phyloP scores from a whole-genome alignment of 768 basidiomycete genomes.

The Rhizopogon sp. region DNA sequence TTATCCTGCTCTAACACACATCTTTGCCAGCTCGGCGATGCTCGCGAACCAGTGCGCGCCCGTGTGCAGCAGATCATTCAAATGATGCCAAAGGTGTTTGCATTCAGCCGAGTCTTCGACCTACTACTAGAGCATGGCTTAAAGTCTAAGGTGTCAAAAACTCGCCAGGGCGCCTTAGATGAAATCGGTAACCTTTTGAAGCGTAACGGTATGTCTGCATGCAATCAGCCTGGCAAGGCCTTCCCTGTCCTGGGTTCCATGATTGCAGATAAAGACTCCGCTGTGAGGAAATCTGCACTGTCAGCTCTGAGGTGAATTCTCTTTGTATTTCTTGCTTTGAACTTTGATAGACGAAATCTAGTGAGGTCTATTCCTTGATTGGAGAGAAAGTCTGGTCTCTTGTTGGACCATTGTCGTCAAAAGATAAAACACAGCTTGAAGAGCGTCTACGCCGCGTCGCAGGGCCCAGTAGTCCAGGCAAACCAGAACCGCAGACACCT shows the following conservation, averaged over 20 bases:
- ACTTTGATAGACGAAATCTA: slow-evolving; percentile 24
- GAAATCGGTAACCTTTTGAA: slow-evolving; percentile 75
- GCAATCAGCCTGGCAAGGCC: slow-evolving; percentile 71
- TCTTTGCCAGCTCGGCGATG: slow-evolving; percentile 77
- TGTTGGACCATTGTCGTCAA: slow-evolving; percentile 70
- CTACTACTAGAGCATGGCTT: slow-evolving; percentile 84
- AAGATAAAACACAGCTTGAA: slow-evolving; percentile 91
- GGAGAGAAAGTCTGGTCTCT: slow-evolving; percentile 84
- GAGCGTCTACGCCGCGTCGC: slow-evolving; percentile 82
- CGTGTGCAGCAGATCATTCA: slow-evolving; percentile 85
- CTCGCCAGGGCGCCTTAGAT: slow-evolving; percentile 81
- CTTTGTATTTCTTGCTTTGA: background rate
- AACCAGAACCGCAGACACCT: slow-evolving; percentile 34
- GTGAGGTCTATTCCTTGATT: slow-evolving; percentile 76
- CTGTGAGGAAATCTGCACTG: slow-evolving; percentile 84
- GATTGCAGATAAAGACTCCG: slow-evolving; percentile 86
- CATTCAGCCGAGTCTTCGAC: slow-evolving; percentile 89
- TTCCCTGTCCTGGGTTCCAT: slow-evolving; percentile 72
- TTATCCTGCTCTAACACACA: slow-evolving; percentile 1
- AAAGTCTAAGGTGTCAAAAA: slow-evolving; percentile 87
- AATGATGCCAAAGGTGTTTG: slow-evolving; percentile 82
- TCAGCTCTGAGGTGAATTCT: slow-evolving; percentile 68
- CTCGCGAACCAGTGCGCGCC: slow-evolving; percentile 72
- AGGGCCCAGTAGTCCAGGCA: slow-evolving; percentile 49
- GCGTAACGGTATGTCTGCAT: slow-evolving; percentile 76